Evolutionary conservation across 106 monocot genomes (phyloP).

Genomic region (Vanilla planifolia): DNA sequence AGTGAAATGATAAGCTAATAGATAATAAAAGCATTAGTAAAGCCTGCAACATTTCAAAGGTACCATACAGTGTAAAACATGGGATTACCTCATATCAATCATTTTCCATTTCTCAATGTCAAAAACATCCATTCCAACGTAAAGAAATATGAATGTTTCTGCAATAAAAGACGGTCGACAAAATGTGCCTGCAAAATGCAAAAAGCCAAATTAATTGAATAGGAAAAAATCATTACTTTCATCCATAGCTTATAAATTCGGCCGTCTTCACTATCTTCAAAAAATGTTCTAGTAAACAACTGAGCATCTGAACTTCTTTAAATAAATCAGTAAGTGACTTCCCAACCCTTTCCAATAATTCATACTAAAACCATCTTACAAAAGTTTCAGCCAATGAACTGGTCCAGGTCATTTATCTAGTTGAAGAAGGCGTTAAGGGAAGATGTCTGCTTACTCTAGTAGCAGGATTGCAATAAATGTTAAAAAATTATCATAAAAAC

Average conservation of each 20-base stretch:
- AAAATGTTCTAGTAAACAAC: not conserved
- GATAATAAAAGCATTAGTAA: not conserved
- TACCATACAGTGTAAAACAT: not conserved
- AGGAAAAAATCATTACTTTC: not conserved
- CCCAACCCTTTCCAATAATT: not conserved
- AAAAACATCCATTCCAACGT: slow-evolving; percentile 82
- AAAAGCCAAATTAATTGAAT: not conserved
- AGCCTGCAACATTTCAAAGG: not conserved
- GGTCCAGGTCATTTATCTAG: no score
- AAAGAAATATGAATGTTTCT: slow-evolving; percentile 75
- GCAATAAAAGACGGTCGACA: slow-evolving; percentile 85
- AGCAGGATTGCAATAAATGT: no score
- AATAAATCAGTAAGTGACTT: not conserved
- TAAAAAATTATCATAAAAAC: no score
- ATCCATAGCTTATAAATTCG: not conserved
- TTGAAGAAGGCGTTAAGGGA: no score
- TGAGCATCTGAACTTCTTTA: not conserved
- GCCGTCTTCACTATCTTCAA: not conserved
- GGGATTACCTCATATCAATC: slow-evolving; percentile 41
- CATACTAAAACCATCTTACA: no score
- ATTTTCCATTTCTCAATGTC: slow-evolving; percentile 77
- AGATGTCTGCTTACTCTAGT: no score
- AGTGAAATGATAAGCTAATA: not conserved
- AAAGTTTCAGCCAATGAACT: no score
- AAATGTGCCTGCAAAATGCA: slow-evolving; percentile 59